Evolutionary conservation across 202 grass and related monocot genomes (phyloP).

Genomic region (Brachypodium distachyon): DNA sequence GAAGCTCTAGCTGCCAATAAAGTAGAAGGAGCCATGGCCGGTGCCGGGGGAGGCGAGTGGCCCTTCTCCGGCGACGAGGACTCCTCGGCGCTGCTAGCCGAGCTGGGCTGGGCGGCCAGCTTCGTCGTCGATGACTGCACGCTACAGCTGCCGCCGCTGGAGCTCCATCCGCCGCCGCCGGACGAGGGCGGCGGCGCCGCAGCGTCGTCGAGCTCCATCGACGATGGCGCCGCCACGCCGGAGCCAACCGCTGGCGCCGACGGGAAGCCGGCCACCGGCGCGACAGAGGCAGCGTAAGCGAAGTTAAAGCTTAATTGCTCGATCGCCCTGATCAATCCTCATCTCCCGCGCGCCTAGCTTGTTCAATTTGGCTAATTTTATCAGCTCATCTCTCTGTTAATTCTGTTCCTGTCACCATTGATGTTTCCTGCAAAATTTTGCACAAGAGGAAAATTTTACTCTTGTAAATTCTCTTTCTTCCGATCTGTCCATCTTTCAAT

Average conservation of each 20-base stretch:
- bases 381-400: too few relatives aligned
- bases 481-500: too few relatives aligned
- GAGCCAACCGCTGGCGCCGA: not conserved
- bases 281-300: constrained; percentile 44
- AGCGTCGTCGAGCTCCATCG: constrained; percentile 39
- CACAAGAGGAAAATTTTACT: too few relatives aligned
- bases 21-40: constrained; percentile 11
- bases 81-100: constrained; percentile 31
- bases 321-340: not conserved
- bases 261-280: not conserved
- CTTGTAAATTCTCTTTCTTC: too few relatives aligned
- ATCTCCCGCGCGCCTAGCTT: too few relatives aligned
- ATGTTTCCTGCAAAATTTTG: too few relatives aligned
- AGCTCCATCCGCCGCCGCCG: constrained; percentile 14
- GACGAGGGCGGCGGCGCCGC: constrained; percentile 7
- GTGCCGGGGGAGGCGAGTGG: constrained; percentile 8
- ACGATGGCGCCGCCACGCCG: not conserved
- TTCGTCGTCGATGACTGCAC: not conserved
- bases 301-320: not conserved
- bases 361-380: too few relatives aligned
- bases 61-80: constrained; percentile 30
- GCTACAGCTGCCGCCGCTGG: constrained; percentile 22
- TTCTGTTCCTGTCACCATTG: too few relatives aligned
- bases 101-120: constrained; percentile 38
- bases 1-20: not conserved